phyloP scores from a whole-genome alignment of 768 basidiomycete species.

The Trametes cubensis region DNA sequence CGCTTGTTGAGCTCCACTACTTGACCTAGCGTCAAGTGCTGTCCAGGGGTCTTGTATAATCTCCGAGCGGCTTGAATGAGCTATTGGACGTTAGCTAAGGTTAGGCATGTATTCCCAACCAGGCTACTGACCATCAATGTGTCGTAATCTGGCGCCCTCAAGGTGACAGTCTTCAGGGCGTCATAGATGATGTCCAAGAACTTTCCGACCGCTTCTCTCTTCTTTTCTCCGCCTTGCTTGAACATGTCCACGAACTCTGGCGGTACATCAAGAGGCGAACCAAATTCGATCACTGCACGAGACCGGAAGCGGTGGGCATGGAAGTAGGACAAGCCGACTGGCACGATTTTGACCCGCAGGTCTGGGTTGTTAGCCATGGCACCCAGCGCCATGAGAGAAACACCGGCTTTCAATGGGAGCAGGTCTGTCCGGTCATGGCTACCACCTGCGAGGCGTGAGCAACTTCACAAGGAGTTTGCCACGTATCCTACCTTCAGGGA shows the following conservation, averaged over 20 bases:
- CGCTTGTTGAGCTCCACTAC: constrained; percentile 94
- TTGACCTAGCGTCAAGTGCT: constrained; percentile 91
- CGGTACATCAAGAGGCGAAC: constrained; percentile 91
- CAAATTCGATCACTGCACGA: constrained; percentile 96
- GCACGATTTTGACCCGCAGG: constrained; percentile 86
- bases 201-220: constrained; percentile 87
- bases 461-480: constrained; percentile 22
- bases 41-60: constrained; percentile 91
- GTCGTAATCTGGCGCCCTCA: constrained; percentile 95
- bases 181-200: constrained; percentile 92
- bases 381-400: constrained; percentile 96
- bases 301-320: constrained; percentile 80
- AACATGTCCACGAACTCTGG: constrained; percentile 85
- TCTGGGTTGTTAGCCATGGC: constrained; percentile 92
- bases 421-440: constrained; percentile 98
- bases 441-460: constrained; percentile 64
- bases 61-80: constrained; percentile 94
- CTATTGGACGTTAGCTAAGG: constrained; percentile 41
- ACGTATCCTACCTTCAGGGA: constrained; percentile 83
- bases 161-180: constrained; percentile 91
- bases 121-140: constrained; percentile 81
- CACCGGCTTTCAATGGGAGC: constrained; percentile 95
- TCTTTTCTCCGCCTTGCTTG: constrained; percentile 82
- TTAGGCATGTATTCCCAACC: no score
- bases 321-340: constrained; percentile 49